A percentile compares a stretch with the other conserved stretches of the same genome.
Conservation (phyloP, 352 stramenopile genomes). For the Pythium biforme region DNA sequence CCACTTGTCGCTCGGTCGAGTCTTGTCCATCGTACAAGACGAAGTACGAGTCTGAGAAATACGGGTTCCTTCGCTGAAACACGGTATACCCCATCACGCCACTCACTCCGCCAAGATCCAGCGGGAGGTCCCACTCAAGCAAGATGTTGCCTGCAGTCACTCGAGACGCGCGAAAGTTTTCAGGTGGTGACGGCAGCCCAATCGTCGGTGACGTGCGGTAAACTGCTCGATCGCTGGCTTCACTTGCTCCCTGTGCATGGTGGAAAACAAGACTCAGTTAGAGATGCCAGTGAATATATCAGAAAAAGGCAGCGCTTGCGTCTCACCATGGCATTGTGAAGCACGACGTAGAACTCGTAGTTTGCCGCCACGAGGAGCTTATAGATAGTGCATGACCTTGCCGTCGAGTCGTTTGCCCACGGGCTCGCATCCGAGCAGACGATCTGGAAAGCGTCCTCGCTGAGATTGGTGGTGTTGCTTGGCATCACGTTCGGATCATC, state of each 20-base stretch:
- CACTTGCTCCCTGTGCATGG: slow-evolving; percentile 34
- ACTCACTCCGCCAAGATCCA: slow-evolving; percentile 44
- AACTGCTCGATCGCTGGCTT: slow-evolving; percentile 16
- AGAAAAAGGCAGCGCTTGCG: neutral
- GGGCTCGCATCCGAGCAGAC: slow-evolving; percentile 20
- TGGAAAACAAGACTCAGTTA: neutral
- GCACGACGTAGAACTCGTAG: slow-evolving; percentile 50
- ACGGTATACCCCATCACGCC: slow-evolving; percentile 54
- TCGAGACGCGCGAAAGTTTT: slow-evolving; percentile 31
- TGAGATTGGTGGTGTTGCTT: neutral
- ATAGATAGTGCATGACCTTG: slow-evolving; percentile 34
- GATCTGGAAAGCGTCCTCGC: slow-evolving; percentile 16
- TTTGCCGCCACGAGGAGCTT: slow-evolving; percentile 34
- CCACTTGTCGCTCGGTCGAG: slow-evolving; percentile 25
- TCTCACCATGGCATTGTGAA: slow-evolving; percentile 41
- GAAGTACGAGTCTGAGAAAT: slow-evolving; percentile 31
- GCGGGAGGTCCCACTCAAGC: slow-evolving; percentile 46
- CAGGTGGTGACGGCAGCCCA: slow-evolving; percentile 40
- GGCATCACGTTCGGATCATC: too few species aligned
- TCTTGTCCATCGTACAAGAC: slow-evolving; percentile 56
- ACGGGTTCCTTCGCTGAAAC: slow-evolving; percentile 35
- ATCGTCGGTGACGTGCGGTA: slow-evolving; percentile 31
- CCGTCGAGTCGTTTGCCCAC: neutral
- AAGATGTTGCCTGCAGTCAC: slow-evolving; percentile 56
- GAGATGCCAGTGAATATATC: neutral